These are phyloP conservation scores for Cadophora sp. DNA, from an alignment of 2,329 filamentous ascomycete genomes.

Conservation along the genomic window DNA sequence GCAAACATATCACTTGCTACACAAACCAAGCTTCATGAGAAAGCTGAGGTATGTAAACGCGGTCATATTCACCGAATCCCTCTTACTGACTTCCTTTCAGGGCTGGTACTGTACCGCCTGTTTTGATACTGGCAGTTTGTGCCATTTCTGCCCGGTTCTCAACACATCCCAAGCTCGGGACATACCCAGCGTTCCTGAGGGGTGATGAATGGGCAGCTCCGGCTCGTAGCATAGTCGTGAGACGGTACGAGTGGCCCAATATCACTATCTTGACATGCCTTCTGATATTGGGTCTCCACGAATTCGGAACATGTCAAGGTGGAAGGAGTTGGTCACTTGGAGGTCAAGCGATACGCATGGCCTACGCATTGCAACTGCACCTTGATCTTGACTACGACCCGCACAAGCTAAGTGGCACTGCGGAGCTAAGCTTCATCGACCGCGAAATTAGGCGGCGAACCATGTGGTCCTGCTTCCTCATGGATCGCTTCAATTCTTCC, in stretches of 20 bases:
- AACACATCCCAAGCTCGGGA: constrained; percentile 80
- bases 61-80: background rate
- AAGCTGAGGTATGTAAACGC: constrained; percentile 67
- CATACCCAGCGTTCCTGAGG: constrained; percentile 77
- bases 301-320: constrained; percentile 96
- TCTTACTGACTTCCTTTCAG: constrained; percentile 49
- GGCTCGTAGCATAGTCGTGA: constrained; percentile 86
- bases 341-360: constrained; percentile 95
- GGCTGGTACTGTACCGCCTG: constrained; percentile 81
- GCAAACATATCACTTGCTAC: constrained; percentile 90
- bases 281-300: constrained; percentile 86
- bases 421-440: constrained; percentile 85
- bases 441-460: constrained; percentile 90
- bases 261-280: constrained; percentile 95
- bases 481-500: constrained; percentile 97
- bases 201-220: constrained; percentile 90
- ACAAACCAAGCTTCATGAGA: constrained; percentile 97
- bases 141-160: constrained; percentile 96
- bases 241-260: constrained; percentile 91
- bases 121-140: constrained; percentile 91
- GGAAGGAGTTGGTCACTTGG: constrained; percentile 95
- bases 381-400: constrained; percentile 88
- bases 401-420: constrained; percentile 63
- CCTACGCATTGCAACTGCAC: constrained; percentile 92
- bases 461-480: constrained; percentile 98